Conservation (phyloP, 768 basidiomycete genomes). For the Pleurotus sapidus region DNA sequence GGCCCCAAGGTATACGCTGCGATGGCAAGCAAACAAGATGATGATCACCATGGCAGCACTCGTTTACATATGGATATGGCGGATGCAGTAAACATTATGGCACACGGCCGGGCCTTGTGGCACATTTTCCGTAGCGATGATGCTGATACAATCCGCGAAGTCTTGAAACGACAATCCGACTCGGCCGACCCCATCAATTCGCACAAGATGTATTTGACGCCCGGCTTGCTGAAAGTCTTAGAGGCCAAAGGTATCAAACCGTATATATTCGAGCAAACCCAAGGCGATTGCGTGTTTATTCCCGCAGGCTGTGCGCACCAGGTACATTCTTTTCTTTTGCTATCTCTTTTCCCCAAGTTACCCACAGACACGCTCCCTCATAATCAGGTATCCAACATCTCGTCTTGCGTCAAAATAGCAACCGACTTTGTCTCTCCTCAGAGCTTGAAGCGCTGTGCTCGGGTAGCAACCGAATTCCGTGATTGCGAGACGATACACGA, state of each 20-base stretch:
- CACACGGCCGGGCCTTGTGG: conserved; percentile 65
- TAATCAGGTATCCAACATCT: conserved; percentile 1
- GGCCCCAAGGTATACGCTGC: conserved; percentile 78
- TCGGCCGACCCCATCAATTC: conserved; percentile 4
- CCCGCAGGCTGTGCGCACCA: conserved; percentile 71
- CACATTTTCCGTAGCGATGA: conserved; percentile 65
- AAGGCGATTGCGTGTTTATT: conserved; percentile 73
- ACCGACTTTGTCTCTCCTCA: conserved; percentile 1
- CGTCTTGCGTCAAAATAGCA: conserved; percentile 5
- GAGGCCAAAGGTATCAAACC: conserved; percentile 52
- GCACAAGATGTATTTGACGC: not conserved
- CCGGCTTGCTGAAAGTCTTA: conserved; percentile 49
- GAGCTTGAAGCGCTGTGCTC: not conserved
- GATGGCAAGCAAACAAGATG: conserved; percentile 47
- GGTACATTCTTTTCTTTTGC: conserved; percentile 30
- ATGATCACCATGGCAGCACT: conserved; percentile 60
- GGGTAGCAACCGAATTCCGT: not conserved
- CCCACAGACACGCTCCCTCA: not conserved
- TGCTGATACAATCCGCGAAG: conserved; percentile 50
- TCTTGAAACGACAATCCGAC: conserved; percentile 32
- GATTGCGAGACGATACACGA: not conserved
- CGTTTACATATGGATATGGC: conserved; percentile 71
- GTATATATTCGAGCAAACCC: conserved; percentile 62
- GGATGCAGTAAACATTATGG: conserved; percentile 71
- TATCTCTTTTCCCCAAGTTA: not conserved